A percentile compares a stretch with the other conserved stretches of the same genome.
Conservation (phyloP, 2,329 filamentous ascomycete genomes). For the Aspergillus clavatus region DNA sequence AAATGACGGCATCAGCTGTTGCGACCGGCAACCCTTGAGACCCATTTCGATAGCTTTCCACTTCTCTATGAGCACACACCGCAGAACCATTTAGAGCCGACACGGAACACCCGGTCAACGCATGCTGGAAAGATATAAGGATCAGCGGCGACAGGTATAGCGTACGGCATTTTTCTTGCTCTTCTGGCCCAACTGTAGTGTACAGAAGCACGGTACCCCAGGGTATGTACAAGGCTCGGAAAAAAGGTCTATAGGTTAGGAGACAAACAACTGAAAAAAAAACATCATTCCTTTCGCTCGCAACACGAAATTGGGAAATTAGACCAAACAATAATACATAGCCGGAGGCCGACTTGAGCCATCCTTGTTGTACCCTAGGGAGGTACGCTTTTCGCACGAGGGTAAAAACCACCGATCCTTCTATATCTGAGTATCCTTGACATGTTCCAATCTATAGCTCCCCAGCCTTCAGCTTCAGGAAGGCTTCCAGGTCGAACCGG, state of each 20-base stretch:
- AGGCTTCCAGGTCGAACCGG: slow-evolving; percentile 90
- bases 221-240: slow-evolving; percentile 41
- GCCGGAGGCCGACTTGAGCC: slow-evolving; percentile 29
- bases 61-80: not conserved
- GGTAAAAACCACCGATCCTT: slow-evolving; percentile 26
- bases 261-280: slow-evolving; percentile 30
- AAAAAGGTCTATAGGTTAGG: slow-evolving; percentile 36
- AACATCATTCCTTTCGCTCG: slow-evolving; percentile 40
- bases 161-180: slow-evolving; percentile 36
- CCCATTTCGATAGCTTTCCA: not conserved
- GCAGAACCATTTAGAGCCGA: slow-evolving; percentile 8
- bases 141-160: slow-evolving; percentile 22
- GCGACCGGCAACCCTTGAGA: not conserved
- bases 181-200: slow-evolving; percentile 36
- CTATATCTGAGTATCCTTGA: slow-evolving; percentile 22
- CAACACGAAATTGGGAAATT: slow-evolving; percentile 38
- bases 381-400: slow-evolving; percentile 28
- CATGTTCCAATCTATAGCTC: slow-evolving; percentile 32
- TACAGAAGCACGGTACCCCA: slow-evolving; percentile 37
- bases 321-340: slow-evolving; percentile 43
- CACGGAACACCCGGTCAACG: not conserved
- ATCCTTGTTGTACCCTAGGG: slow-evolving; percentile 31
- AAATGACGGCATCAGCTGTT: not conserved
- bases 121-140: slow-evolving; percentile 6
- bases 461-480: slow-evolving; percentile 59